A percentile compares a stretch with the other conserved stretches of the same genome.
Conservation (phyloP, 352 stramenopile genomes). For the Phytophthora pistaciae region DNA sequence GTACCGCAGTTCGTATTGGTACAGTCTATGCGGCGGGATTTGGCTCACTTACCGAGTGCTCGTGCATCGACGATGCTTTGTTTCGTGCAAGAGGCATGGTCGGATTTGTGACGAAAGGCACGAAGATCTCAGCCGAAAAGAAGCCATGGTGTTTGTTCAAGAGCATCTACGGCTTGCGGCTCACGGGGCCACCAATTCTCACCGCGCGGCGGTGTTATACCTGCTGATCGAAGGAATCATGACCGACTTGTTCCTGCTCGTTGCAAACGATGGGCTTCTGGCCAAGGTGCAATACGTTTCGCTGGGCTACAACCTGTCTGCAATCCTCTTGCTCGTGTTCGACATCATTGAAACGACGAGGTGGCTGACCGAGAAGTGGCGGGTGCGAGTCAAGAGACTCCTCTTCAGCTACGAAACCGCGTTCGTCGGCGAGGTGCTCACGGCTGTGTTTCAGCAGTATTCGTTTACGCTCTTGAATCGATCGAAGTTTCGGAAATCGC, state of each 20-base stretch:
- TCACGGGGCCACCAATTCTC: slow-evolving; percentile 21
- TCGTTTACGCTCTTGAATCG: slow-evolving; percentile 17
- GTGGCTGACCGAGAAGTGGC: slow-evolving; percentile 15
- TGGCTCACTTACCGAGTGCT: slow-evolving; percentile 17
- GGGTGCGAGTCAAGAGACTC: slow-evolving; percentile 14
- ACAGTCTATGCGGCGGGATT: slow-evolving; percentile 6
- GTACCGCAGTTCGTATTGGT: slow-evolving; percentile 15
- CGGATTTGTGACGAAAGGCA: slow-evolving; percentile 12
- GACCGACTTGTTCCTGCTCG: slow-evolving; percentile 34
- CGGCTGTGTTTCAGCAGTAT: slow-evolving; percentile 12
- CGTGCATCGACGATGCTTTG: slow-evolving; percentile 10
- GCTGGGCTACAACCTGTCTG: slow-evolving; percentile 34
- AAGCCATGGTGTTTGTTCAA: slow-evolving; percentile 32
- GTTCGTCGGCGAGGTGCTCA: slow-evolving; percentile 12
- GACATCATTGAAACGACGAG: slow-evolving; percentile 26
- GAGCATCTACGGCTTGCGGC: slow-evolving; percentile 24
- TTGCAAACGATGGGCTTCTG: slow-evolving; percentile 23
- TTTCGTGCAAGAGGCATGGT: slow-evolving; percentile 18
- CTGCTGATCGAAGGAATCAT: slow-evolving; percentile 33
- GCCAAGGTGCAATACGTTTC: slow-evolving; percentile 32
- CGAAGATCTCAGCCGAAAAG: slow-evolving; percentile 6
- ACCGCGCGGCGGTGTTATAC: slow-evolving; percentile 21
- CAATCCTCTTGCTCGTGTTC: slow-evolving; percentile 29
- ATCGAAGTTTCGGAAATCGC: slow-evolving; percentile 14
- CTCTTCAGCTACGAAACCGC: slow-evolving; percentile 26